A percentile compares a stretch with the other conserved stretches of the same genome.
phyloP scores from a whole-genome alignment of 2,329 filamentous ascomycete species.

The Aspergillus fijiensis region DNA sequence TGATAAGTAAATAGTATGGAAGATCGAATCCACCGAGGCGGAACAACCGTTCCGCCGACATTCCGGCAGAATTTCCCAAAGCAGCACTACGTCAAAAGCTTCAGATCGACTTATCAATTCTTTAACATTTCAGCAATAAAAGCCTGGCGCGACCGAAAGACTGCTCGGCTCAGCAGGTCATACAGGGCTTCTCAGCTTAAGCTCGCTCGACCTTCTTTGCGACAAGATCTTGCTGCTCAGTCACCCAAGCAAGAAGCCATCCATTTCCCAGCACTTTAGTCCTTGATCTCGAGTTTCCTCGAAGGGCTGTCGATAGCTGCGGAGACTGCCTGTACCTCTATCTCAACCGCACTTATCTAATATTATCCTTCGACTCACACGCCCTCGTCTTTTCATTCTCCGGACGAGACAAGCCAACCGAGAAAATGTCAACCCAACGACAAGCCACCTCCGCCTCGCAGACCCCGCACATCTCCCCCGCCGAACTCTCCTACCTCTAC shows the following conservation, averaged over 20 bases:
- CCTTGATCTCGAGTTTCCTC: not conserved
- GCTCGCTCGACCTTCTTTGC: not conserved
- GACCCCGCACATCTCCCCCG: constrained; percentile 74
- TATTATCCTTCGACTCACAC: constrained; percentile 5
- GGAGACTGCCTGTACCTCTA: not conserved
- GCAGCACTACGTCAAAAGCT: constrained; percentile 14
- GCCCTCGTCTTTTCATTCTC: not conserved
- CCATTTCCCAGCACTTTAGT: not conserved
- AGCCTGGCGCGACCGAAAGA: not conserved
- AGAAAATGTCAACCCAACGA: constrained; percentile 61
- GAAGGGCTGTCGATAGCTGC: not conserved
- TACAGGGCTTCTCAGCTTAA: not conserved
- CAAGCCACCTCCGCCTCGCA: constrained; percentile 54
- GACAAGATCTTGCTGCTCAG: not conserved
- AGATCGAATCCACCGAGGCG: constrained; percentile 8
- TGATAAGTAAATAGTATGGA: not conserved
- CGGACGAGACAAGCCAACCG: too few relatives aligned
- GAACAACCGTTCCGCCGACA: constrained; percentile 30
- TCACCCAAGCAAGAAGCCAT: not conserved
- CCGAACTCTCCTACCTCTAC: constrained; percentile 94
- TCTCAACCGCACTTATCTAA: not conserved
- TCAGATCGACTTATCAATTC: not conserved
- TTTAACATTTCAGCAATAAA: not conserved
- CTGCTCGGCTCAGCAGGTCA: not conserved
- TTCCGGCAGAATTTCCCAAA: constrained; percentile 33